phyloP scores from a whole-genome alignment of 169 alveolate genomes.

The Plasmodium sp. region DNA sequence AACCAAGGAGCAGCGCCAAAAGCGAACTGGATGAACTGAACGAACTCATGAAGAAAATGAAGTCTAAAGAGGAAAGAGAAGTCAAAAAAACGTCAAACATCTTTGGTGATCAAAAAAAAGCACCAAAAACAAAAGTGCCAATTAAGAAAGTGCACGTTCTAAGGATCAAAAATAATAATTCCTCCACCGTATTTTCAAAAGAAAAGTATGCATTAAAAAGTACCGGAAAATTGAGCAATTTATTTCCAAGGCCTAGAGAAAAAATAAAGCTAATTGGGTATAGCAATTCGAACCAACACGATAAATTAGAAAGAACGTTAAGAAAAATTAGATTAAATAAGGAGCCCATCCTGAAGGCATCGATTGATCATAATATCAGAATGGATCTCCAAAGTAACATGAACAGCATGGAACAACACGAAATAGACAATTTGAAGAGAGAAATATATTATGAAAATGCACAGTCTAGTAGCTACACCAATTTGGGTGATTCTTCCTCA shows the following conservation, averaged over 20 bases:
- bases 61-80: slow-evolving; percentile 5
- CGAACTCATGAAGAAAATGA: background rate
- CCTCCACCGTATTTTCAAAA: slow-evolving; percentile 10
- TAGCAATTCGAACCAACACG: background rate
- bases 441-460: slow-evolving; percentile 52
- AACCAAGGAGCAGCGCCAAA: background rate
- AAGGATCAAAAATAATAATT: background rate
- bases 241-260: background rate
- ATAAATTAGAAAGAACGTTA: slow-evolving; percentile 32
- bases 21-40: background rate
- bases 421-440: slow-evolving; percentile 19
- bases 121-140: background rate
- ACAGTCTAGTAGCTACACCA: background rate
- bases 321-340: slow-evolving; percentile 21
- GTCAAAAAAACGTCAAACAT: background rate
- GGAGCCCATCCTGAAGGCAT: slow-evolving; percentile 45
- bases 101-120: background rate
- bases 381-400: slow-evolving; percentile 30
- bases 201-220: slow-evolving; percentile 21
- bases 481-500: slow-evolving; percentile 13
- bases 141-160: slow-evolving; percentile 35
- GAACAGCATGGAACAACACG: slow-evolving; percentile 8
- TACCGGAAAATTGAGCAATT: background rate
- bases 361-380: slow-evolving; percentile 45
- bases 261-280: slow-evolving; percentile 9